A percentile compares a stretch with the other conserved stretches of the same genome.
phyloP scores from a whole-genome alignment of 257 asterid genomes.

The Jacaranda copaia region DNA sequence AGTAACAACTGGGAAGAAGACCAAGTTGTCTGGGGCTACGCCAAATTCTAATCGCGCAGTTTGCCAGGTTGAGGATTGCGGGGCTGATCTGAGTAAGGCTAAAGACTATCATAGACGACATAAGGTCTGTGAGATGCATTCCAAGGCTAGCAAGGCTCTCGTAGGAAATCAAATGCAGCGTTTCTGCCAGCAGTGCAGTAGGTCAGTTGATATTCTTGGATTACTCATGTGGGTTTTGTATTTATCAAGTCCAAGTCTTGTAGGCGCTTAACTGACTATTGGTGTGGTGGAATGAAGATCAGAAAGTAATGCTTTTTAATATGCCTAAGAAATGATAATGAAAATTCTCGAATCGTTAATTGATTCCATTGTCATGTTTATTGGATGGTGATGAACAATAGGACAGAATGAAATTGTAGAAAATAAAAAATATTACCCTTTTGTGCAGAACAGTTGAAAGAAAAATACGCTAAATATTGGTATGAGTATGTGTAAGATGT shows the following conservation, averaged over 20 bases:
- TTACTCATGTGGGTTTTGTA: not conserved
- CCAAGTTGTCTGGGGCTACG: conserved; percentile 52
- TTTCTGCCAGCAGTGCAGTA: conserved; percentile 91
- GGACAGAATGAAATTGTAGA: conserved; percentile 3
- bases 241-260: not conserved
- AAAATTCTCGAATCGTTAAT: not conserved
- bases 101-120: conserved; percentile 84
- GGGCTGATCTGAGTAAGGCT: conserved; percentile 71
- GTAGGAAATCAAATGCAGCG: conserved; percentile 80
- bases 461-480: not conserved
- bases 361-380: not conserved
- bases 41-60: conserved; percentile 49
- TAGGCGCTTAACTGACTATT: not conserved
- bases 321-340: not conserved
- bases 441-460: not conserved
- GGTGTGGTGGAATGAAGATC: not conserved
- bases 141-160: conserved; percentile 71
- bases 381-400: not conserved
- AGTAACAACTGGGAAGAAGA: conserved; percentile 64
- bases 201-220: conserved; percentile 42
- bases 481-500: too few relatives aligned
- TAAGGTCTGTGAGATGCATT: conserved; percentile 83
- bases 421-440: conserved; percentile 1
- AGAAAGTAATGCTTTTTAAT: not conserved
- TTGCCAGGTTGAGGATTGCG: conserved; percentile 84